Evolutionary conservation across 225 moss, liverwort and hornwort species (phyloP), one percentile per base, ranked within the genome.

Genomic region (Neckera pumila): DNA sequence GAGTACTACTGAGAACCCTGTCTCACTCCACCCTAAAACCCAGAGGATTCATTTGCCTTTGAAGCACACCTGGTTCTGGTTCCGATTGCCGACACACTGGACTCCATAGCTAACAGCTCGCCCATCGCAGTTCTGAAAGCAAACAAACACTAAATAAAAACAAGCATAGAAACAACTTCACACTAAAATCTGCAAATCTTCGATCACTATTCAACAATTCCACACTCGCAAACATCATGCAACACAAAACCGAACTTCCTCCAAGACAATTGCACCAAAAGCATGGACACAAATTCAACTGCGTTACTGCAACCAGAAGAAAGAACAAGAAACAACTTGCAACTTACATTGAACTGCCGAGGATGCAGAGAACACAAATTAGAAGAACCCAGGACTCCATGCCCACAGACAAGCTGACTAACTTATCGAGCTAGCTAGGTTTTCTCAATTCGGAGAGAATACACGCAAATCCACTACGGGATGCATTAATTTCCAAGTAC

Each of bases 31-130:
- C 38, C 19, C 27, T 57, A 85, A 87, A n/a, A 9, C 30, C 43
- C 56, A 62, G 20, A 84, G 61, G 18, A 62, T n/a, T 59, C 59
- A 58, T 79, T 79, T 8, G 61, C 10, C 36, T 34, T 49, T 34
- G 75, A 56, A 84, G 53, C 72, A n/a, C 66, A 90, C 90, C 92
- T 86, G 74, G 86, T 90, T 84, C 88, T 84, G 7, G 45, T 63
- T 59, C 72, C 65, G 40, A n/a, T 53, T 79, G 74, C 20, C 64
- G 78, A 71, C 76, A 54, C 54, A 66, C 59, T n/a, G 56, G 81
- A 81, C 69, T 85, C 88, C 87, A 79, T 25, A 82, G 57, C 78
- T 51, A 81, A 33, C 11, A 60, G 71, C 78, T 88, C 82, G 65
- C 78, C 56, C 87, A 58, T 78, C 42, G 82, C 87, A 27, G 58